Conservation (phyloP, 176 grass and related monocot genomes). For the Saccharum officinarum region DNA sequence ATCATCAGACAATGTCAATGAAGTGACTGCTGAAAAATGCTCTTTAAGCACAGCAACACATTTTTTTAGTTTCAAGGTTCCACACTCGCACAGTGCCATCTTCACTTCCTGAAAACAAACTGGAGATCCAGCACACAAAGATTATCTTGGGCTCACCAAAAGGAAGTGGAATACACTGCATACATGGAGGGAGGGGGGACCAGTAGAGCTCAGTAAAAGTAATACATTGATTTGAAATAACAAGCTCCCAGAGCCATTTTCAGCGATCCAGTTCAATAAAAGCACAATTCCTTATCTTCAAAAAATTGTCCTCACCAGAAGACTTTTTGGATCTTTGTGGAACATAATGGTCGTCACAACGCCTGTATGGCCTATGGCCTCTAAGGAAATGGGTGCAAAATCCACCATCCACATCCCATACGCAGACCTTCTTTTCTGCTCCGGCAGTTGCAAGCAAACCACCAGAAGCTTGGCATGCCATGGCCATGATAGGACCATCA, state of each 20-base stretch:
- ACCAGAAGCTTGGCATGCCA: conserved; percentile 91
- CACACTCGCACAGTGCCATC: conserved; percentile 74
- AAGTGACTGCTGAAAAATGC: conserved; percentile 87
- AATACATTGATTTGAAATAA: conserved; percentile 25
- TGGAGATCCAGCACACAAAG: conserved; percentile 47
- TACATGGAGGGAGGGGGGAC: too few species aligned
- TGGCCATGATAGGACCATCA: conserved; percentile 92
- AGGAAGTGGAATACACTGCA: conserved; percentile 14
- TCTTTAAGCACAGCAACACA: conserved; percentile 73
- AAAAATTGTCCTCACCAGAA: conserved; percentile 61
- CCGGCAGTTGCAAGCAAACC: conserved; percentile 94
- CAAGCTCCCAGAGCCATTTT: not conserved
- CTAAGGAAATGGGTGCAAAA: conserved; percentile 98
- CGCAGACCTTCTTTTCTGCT: conserved; percentile 83
- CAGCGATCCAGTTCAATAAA: not conserved
- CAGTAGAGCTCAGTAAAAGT: too few species aligned
- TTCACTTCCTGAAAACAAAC: conserved; percentile 88
- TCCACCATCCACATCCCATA: conserved; percentile 97
- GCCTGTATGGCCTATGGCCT: conserved; percentile 57
- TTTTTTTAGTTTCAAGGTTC: conserved; percentile 89
- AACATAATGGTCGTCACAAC: conserved; percentile 82
- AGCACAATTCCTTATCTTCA: conserved; percentile 8
- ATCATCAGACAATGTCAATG: conserved; percentile 79
- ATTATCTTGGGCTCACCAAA: not conserved
- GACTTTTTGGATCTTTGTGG: conserved; percentile 75